These are phyloP conservation scores for Colletotrichum noveboracense DNA, from an alignment of 2,329 filamentous ascomycete genomes.

Conservation along the genomic window DNA sequence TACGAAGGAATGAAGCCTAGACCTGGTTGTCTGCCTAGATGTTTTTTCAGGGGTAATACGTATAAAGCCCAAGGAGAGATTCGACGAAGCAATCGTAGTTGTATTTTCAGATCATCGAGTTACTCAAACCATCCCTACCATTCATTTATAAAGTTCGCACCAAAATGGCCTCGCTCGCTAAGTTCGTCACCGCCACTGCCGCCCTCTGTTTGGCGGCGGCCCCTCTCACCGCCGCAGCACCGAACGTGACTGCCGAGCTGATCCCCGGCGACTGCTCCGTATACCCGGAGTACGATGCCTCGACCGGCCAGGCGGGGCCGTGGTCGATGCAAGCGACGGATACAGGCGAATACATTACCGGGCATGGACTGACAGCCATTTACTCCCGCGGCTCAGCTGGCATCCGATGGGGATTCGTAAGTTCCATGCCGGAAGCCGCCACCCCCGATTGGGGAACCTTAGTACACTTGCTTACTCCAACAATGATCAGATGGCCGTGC, in stretches of 20 bases:
- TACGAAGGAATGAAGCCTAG: not conserved
- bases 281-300: not conserved
- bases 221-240: not conserved
- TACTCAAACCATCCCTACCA: not conserved
- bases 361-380: not conserved
- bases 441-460: not conserved
- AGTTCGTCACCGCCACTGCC: not conserved
- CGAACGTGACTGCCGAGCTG: not conserved
- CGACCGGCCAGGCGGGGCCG: not conserved
- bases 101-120: not conserved
- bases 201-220: not conserved
- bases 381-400: not conserved
- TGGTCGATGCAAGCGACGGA: not conserved
- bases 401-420: conserved; percentile 4
- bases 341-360: not conserved
- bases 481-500: not conserved
- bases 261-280: conserved; percentile 5
- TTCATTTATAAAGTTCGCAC: not conserved
- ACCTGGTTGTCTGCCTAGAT: not conserved
- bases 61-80: not conserved
- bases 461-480: not conserved
- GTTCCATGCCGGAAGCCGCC: not conserved
- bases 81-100: not conserved
- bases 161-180: not conserved
- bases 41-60: not conserved